Evolutionary conservation across 345 rosid genomes (phyloP).

Genomic region (Microthlaspi erraticum): DNA sequence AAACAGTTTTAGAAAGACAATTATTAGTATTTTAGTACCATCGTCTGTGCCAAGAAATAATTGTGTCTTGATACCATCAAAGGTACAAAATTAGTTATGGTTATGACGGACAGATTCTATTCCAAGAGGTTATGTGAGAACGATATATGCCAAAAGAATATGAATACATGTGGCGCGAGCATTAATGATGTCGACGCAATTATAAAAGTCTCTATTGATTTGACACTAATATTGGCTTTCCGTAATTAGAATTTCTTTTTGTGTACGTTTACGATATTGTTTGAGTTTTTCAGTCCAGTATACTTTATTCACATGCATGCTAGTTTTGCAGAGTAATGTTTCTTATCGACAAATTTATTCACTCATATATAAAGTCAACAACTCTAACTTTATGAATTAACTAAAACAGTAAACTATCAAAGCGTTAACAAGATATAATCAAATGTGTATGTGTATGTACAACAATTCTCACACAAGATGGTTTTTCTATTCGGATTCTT

Average conservation of each 20-base stretch:
- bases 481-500: too few species aligned
- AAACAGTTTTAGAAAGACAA: background rate
- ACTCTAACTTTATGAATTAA: too few species aligned
- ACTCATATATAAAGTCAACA: background rate
- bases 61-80: background rate
- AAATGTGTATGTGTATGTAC: too few species aligned
- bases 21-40: background rate
- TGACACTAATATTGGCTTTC: background rate
- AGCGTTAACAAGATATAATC: too few species aligned
- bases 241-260: background rate
- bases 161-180: slow-evolving; percentile 2
- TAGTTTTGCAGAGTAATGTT: background rate
- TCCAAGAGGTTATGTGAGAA: slow-evolving; percentile 21
- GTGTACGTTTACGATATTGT: background rate
- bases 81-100: slow-evolving; percentile 4
- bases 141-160: slow-evolving; percentile 12
- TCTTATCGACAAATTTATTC: background rate
- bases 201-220: slow-evolving; percentile 20
- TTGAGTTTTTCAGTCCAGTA: background rate
- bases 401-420: too few species aligned
- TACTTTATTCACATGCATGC: background rate
- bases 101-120: background rate
- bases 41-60: background rate
- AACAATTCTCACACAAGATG: too few species aligned
- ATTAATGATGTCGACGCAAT: slow-evolving; percentile 14